Conservation (phyloP, 202 grass and related monocot species). For the Setaria italica region DNA sequence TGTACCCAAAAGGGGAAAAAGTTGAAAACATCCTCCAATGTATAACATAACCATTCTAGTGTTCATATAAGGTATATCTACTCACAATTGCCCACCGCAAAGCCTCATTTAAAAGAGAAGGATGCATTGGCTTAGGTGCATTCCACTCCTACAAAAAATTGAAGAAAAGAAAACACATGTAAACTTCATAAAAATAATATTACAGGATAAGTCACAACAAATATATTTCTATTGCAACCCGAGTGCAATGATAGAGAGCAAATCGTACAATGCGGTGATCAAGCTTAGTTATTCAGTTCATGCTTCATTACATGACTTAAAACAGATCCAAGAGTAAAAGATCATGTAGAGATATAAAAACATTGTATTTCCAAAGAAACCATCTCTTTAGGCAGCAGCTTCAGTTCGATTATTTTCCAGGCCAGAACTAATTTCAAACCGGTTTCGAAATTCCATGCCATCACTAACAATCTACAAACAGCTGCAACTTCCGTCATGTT, state of each 20-base stretch:
- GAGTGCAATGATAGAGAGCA: background rate
- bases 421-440: background rate
- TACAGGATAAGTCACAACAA: background rate
- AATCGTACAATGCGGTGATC: background rate
- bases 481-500: background rate
- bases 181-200: background rate
- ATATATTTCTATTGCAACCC: background rate
- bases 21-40: slow-evolving; percentile 7
- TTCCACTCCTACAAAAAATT: slow-evolving; percentile 77
- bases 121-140: slow-evolving; percentile 83
- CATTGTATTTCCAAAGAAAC: slow-evolving; percentile 6
- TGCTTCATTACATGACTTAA: background rate
- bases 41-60: slow-evolving; percentile 8
- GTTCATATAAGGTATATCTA: slow-evolving; percentile 24
- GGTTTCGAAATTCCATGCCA: background rate
- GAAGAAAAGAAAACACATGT: slow-evolving; percentile 7
- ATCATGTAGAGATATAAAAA: background rate
- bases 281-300: background rate
- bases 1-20: slow-evolving; percentile 17
- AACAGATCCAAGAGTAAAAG: background rate
- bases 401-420: background rate
- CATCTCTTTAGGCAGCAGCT: background rate
- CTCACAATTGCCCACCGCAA: slow-evolving; percentile 63
- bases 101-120: slow-evolving; percentile 65
- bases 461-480: background rate